Conservation (phyloP, 495 filamentous ascomycete species). For the Ramalina peruviana region DNA sequence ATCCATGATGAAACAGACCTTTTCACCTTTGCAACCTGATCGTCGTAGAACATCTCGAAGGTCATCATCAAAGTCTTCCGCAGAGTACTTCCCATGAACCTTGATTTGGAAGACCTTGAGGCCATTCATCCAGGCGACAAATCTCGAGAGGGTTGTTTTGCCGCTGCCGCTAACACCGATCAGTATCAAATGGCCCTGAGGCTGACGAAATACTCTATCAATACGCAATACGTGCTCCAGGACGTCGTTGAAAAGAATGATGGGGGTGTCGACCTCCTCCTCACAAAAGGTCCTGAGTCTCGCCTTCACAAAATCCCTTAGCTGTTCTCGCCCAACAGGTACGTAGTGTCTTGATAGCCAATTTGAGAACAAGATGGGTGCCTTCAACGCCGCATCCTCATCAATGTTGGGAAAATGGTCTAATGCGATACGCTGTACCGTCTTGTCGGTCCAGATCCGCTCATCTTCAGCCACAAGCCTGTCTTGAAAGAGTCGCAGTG, state of each 20-base stretch:
- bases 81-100: conserved; percentile 96
- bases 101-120: conserved; percentile 99
- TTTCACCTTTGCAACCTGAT: conserved; percentile 94
- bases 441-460: conserved; percentile 84
- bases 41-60: conserved; percentile 83
- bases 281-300: conserved; percentile 97
- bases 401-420: conserved; percentile 91
- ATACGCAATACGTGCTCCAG: conserved; percentile 95
- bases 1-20: conserved; percentile 99
- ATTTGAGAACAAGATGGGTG: conserved; percentile 94
- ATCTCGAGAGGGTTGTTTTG: conserved; percentile 94
- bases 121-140: conserved; percentile 99
- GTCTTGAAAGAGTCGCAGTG: conserved; percentile 90
- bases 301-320: conserved; percentile 95
- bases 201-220: conserved; percentile 95
- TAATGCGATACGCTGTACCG: conserved; percentile 67
- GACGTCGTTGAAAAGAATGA: conserved; percentile 96
- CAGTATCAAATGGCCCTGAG: conserved; percentile 93
- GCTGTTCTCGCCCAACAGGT: conserved; percentile 82
- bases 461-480: conserved; percentile 88
- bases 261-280: conserved; percentile 94
- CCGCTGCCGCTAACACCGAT: conserved; percentile 97
- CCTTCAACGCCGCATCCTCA: conserved; percentile 72
- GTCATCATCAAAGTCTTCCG: conserved; percentile 97
- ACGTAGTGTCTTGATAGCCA: conserved; percentile 99